Evolutionary conservation across 208 protist species (phyloP).

Genomic region (Leishmania aethiopica): DNA sequence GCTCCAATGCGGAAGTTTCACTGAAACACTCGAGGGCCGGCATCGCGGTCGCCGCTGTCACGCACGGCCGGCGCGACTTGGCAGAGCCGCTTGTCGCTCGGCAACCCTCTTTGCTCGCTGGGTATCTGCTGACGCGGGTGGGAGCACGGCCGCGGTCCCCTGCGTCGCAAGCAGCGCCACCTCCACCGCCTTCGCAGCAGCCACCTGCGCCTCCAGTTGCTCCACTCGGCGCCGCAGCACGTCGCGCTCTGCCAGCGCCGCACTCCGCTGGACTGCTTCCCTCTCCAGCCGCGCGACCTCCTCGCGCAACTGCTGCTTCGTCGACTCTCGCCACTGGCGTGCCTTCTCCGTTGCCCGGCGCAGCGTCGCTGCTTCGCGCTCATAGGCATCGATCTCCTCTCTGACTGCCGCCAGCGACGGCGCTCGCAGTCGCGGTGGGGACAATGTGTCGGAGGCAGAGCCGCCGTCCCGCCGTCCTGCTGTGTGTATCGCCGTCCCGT

Average conservation of each 20-base stretch:
- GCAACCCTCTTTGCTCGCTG: not conserved
- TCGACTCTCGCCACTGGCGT: slow-evolving; percentile 12
- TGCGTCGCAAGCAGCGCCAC: slow-evolving; percentile 8
- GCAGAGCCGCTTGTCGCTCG: not conserved
- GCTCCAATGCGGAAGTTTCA: not conserved
- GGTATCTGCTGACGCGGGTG: not conserved
- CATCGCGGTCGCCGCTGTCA: not conserved
- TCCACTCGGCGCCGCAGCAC: slow-evolving; percentile 23
- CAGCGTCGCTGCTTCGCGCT: slow-evolving; percentile 13
- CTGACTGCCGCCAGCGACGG: slow-evolving; percentile 7
- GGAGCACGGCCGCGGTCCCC: not conserved
- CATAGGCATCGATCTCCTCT: slow-evolving; percentile 21
- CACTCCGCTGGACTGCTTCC: slow-evolving; percentile 9
- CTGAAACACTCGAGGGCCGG: not conserved
- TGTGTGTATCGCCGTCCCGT: no score
- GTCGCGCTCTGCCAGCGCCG: slow-evolving; percentile 16
- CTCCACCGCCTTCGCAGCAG: slow-evolving; percentile 22
- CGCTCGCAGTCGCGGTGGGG: slow-evolving; percentile 13
- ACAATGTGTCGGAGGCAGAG: not conserved
- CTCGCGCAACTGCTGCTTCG: slow-evolving; percentile 13
- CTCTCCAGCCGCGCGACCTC: slow-evolving; percentile 26
- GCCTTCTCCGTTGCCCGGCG: slow-evolving; percentile 14
- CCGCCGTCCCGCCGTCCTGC: no score
- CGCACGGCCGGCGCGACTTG: not conserved
- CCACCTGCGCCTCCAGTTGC: slow-evolving; percentile 26